Conservation (phyloP, 768 basidiomycete species). For the Mycena chlorophos region DNA sequence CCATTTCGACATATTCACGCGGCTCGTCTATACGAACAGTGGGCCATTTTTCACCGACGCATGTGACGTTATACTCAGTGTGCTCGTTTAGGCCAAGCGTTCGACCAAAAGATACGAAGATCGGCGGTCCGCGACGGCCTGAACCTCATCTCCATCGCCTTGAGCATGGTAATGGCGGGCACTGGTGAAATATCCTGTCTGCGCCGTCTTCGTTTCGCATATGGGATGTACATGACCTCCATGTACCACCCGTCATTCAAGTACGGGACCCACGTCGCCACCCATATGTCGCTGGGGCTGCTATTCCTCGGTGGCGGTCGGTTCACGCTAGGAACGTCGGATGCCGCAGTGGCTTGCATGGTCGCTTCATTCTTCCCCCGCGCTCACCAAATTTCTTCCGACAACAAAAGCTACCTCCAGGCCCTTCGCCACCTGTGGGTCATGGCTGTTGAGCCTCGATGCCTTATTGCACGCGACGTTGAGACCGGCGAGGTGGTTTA, state of each 20-base stretch:
- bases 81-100: slow-evolving; percentile 60
- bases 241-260: slow-evolving; percentile 66
- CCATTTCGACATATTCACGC: slow-evolving; percentile 79
- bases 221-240: slow-evolving; percentile 76
- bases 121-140: slow-evolving; percentile 85
- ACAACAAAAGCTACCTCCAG: slow-evolving; percentile 90
- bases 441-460: slow-evolving; percentile 90
- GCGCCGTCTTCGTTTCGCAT: slow-evolving; percentile 82
- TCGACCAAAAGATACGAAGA: slow-evolving; percentile 87
- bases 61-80: slow-evolving; percentile 1
- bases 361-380: slow-evolving; percentile 91
- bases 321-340: slow-evolving; percentile 88
- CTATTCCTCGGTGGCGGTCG: slow-evolving; percentile 93
- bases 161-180: slow-evolving; percentile 96
- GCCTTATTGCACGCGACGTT: slow-evolving; percentile 88
- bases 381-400: slow-evolving; percentile 73
- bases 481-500: slow-evolving; percentile 90
- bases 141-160: slow-evolving; percentile 80
- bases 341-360: slow-evolving; percentile 89
- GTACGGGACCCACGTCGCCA: slow-evolving; percentile 89
- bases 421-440: slow-evolving; percentile 96
- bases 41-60: slow-evolving; percentile 26
- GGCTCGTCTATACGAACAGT: slow-evolving; percentile 70
- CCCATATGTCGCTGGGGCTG: slow-evolving; percentile 86
- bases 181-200: slow-evolving; percentile 92